Base-by-base conservation (phyloP, 805 yeast genomes). In the Ogataea ganodermae region DNA sequence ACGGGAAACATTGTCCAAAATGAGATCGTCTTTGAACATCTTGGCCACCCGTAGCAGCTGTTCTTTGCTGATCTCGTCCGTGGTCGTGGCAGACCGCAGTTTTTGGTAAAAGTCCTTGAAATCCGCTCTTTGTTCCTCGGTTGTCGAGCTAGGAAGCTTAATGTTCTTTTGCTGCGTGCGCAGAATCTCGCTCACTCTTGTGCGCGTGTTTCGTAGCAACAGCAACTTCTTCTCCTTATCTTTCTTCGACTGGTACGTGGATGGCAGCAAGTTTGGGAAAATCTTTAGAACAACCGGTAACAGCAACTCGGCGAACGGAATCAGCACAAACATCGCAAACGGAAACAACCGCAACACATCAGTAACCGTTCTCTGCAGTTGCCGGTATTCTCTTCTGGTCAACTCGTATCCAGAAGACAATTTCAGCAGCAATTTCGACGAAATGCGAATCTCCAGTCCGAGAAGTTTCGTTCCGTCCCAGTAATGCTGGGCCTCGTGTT, bases 251-350 rank as follows among this genome's bases (percentile, higher is more conserved):
- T 85, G 90, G 67, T 89, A 92, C 8, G 98, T 94, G 20, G 97
- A 89, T 22, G 99, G 99, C 52, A 92, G 75, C 57, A 92, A 68
- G 65, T 88, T 89, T 60, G 98, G 98, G 81, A 92, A 92, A 10
- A 92, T 55, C 66, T 87, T 87, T 55, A 92, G 72, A 1, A 96
- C 97, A 24, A 92, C 70, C 0, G 98, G 98, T 42, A 92, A 73
- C 53, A 92, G 74, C 46, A 92, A 72, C 68, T 92, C 98, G n/a
- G 97, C 97, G 71, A 92, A 92, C 36, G 98, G 98, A 33, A 92
- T 80, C 48, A 92, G 71, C 12, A 92, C 74, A 66, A 92, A 91
- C 79, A 91, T 81, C 35, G 95, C 82, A 68, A 92, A 92, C 20
- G 98, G 98, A 40, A 92, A 90, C 48, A 92, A 72, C 60, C 97